phyloP scores from a whole-genome alignment of 805 yeast species.

The Metschnikowia dekortorum region DNA sequence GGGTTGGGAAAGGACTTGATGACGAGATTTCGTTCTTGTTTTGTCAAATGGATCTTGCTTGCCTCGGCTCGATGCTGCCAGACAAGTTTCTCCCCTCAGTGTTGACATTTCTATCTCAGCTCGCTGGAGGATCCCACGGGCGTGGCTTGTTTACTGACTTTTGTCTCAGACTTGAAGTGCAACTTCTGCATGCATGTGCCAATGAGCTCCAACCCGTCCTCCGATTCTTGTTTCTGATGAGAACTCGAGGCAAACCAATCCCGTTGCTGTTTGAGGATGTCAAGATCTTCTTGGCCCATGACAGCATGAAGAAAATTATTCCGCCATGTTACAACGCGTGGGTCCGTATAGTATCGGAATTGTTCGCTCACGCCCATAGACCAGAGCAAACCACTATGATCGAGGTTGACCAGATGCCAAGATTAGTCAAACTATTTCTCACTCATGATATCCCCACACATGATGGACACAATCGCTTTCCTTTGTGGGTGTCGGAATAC shows the following conservation, averaged over 20 bases:
- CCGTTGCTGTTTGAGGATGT: background rate
- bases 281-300: background rate
- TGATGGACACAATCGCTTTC: background rate
- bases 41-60: conserved; percentile 4
- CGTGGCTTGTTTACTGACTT: background rate
- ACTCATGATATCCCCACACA: background rate
- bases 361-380: background rate
- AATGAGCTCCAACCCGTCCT: background rate
- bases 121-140: background rate
- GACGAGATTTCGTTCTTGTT: conserved; percentile 11
- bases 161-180: background rate
- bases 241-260: background rate
- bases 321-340: background rate
- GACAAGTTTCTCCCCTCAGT: background rate
- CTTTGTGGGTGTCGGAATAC: conserved; percentile 12
- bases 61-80: background rate
- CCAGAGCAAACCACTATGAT: background rate
- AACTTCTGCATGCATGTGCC: background rate
- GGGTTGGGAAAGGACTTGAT: conserved; percentile 1
- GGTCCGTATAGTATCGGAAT: background rate
- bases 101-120: background rate
- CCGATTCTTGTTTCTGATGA: background rate
- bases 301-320: background rate
- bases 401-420: background rate
- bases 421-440: conserved; percentile 3